phyloP scores from a whole-genome alignment of 1,139 yeast species.

The Pichia sp. region DNA sequence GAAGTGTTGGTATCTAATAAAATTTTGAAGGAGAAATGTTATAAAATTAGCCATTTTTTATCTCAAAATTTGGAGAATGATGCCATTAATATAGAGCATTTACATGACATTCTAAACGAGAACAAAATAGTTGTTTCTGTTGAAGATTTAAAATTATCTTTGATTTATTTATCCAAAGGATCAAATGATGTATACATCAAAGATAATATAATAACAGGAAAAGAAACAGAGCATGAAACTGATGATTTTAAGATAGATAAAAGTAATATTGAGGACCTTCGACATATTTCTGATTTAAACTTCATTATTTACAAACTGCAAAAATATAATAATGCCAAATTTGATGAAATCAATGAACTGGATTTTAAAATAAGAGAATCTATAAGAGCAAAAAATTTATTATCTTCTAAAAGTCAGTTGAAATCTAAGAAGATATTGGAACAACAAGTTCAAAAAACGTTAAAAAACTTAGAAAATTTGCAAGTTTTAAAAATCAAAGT shows the following conservation, averaged over 20 bases:
- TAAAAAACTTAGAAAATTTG: slow-evolving; percentile 31
- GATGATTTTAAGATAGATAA: not conserved
- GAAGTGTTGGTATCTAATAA: not conserved
- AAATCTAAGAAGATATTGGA: slow-evolving; percentile 23
- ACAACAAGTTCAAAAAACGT: slow-evolving; percentile 29
- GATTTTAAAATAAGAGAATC: slow-evolving; percentile 13
- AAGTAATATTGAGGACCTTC: slow-evolving; percentile 15
- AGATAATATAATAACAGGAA: slow-evolving; percentile 1
- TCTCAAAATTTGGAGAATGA: slow-evolving; percentile 1
- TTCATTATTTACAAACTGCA: slow-evolving; percentile 21
- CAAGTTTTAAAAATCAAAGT: slow-evolving; percentile 34
- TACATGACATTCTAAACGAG: slow-evolving; percentile 2
- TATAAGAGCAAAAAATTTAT: slow-evolving; percentile 15
- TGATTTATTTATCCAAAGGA: slow-evolving; percentile 20
- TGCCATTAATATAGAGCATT: slow-evolving; percentile 3
- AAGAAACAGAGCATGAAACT: not conserved
- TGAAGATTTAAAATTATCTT: slow-evolving; percentile 20
- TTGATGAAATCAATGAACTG: slow-evolving; percentile 12
- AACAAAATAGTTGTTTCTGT: slow-evolving; percentile 3
- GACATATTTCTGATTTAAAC: slow-evolving; percentile 24
- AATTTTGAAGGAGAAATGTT: not conserved
- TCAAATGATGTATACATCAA: not conserved
- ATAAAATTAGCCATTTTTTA: not conserved
- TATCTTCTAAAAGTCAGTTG: slow-evolving; percentile 22
- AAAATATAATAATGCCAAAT: slow-evolving; percentile 16